phyloP scores from a whole-genome alignment of 345 rosid species.

The Citrus reticulata region DNA sequence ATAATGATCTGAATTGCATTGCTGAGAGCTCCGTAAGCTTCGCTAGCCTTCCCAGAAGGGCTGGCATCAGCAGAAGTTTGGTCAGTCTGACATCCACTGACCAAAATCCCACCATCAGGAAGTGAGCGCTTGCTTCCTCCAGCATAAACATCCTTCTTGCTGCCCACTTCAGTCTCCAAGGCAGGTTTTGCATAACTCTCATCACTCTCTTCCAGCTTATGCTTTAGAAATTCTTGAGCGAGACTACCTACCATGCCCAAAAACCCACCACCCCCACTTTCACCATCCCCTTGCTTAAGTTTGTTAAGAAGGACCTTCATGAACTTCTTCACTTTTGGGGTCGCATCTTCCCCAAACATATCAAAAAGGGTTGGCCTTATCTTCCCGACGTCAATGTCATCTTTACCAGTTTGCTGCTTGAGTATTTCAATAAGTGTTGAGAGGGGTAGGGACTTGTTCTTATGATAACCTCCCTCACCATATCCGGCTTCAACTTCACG shows the following conservation, averaged over 20 bases:
- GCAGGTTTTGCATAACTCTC: conserved; percentile 73
- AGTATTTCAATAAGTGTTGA: conserved; percentile 81
- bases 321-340: conserved; percentile 94
- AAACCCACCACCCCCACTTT: conserved; percentile 57
- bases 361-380: conserved; percentile 82
- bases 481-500: conserved; percentile 33
- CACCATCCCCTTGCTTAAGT: conserved; percentile 37
- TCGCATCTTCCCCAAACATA: conserved; percentile 81
- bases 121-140: conserved; percentile 60
- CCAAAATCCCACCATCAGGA: conserved; percentile 73
- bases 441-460: conserved; percentile 72
- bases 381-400: conserved; percentile 75
- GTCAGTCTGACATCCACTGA: conserved; percentile 90
- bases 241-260: conserved; percentile 76
- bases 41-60: conserved; percentile 58
- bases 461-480: conserved; percentile 41
- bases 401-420: conserved; percentile 80
- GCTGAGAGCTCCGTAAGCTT: conserved; percentile 95
- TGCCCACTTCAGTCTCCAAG: conserved; percentile 57
- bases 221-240: conserved; percentile 83
- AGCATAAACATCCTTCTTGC: conserved; percentile 77
- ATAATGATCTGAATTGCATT: conserved; percentile 80
- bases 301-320: conserved; percentile 77
- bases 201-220: conserved; percentile 61
- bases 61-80: conserved; percentile 97